A percentile compares a stretch with the other conserved stretches of the same genome.
Evolutionary conservation across 2,329 filamentous ascomycete species (phyloP).

Genomic region (Neoscytalidium dimidiatum): DNA sequence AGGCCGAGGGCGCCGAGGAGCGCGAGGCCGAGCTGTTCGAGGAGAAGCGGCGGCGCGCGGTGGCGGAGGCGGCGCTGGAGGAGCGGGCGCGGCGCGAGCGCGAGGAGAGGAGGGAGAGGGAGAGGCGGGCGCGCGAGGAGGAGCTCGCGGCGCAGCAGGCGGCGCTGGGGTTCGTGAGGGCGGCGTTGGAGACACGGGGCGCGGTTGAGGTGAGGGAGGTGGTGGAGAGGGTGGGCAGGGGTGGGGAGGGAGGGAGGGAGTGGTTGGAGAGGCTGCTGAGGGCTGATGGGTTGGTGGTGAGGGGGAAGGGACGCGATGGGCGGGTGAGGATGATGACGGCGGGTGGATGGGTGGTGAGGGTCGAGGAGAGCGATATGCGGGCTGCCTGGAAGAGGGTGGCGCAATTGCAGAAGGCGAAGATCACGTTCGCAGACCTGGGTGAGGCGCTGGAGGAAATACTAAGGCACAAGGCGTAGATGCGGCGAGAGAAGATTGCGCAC

Average conservation of each 20-base stretch:
- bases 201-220: slow-evolving; percentile 42
- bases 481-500: background rate
- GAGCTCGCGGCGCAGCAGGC: slow-evolving; percentile 34
- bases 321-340: slow-evolving; percentile 44
- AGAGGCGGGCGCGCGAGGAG: slow-evolving; percentile 39
- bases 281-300: slow-evolving; percentile 40
- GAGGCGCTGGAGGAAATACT: slow-evolving; percentile 37
- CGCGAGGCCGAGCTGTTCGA: slow-evolving; percentile 44
- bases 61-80: slow-evolving; percentile 45
- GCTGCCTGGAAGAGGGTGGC: slow-evolving; percentile 41
- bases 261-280: slow-evolving; percentile 48
- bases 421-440: slow-evolving; percentile 42
- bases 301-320: slow-evolving; percentile 27
- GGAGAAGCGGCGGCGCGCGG: slow-evolving; percentile 43
- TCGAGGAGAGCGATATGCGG: slow-evolving; percentile 42
- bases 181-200: slow-evolving; percentile 26
- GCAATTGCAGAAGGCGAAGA: slow-evolving; percentile 25
- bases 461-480: background rate
- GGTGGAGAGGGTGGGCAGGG: slow-evolving; percentile 43
- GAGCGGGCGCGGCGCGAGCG: slow-evolving; percentile 43
- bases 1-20: slow-evolving; percentile 46
- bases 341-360: slow-evolving; percentile 44
- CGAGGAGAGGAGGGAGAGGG: slow-evolving; percentile 40
- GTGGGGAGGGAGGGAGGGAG: slow-evolving; percentile 26
- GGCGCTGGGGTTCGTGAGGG: slow-evolving; percentile 33